These are phyloP conservation scores for Lactarius tabidus DNA, from an alignment of 768 basidiomycete species.

Conservation along the genomic window DNA sequence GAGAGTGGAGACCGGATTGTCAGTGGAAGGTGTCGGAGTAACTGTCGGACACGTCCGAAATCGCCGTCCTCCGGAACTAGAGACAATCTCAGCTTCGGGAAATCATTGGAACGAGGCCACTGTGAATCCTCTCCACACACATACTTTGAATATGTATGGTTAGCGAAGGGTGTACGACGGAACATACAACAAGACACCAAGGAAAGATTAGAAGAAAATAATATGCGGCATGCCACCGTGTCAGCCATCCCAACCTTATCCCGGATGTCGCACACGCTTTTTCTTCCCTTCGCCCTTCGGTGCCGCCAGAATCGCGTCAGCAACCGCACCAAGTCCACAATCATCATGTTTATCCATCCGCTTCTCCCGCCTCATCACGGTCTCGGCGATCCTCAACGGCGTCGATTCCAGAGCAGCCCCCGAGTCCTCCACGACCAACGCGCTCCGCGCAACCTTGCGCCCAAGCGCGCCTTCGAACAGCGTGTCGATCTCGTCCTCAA, in stretches of 20 bases:
- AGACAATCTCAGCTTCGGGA: too few species aligned
- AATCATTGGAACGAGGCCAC: too few species aligned
- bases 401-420: neutral
- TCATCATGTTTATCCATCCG: slow-evolving; percentile 28
- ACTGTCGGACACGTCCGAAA: too few species aligned
- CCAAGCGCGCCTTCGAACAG: slow-evolving; percentile 60
- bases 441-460: slow-evolving; percentile 55
- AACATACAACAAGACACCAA: too few species aligned
- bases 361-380: neutral
- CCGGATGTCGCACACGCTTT: slow-evolving; percentile 33
- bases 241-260: neutral
- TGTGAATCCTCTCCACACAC: too few species aligned
- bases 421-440: slow-evolving; percentile 31
- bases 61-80: too few species aligned
- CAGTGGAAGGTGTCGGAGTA: too few species aligned
- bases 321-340: slow-evolving; percentile 43
- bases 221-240: too few species aligned
- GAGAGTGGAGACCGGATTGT: too few species aligned
- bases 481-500: slow-evolving; percentile 79
- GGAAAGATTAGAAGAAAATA: too few species aligned
- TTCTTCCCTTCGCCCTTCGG: slow-evolving; percentile 42
- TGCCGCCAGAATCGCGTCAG: slow-evolving; percentile 57
- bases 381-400: neutral
- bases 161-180: too few species aligned
- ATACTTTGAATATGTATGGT: too few species aligned